Conservation (phyloP, 2,329 filamentous ascomycete genomes). For the Mariannaea sp. region DNA sequence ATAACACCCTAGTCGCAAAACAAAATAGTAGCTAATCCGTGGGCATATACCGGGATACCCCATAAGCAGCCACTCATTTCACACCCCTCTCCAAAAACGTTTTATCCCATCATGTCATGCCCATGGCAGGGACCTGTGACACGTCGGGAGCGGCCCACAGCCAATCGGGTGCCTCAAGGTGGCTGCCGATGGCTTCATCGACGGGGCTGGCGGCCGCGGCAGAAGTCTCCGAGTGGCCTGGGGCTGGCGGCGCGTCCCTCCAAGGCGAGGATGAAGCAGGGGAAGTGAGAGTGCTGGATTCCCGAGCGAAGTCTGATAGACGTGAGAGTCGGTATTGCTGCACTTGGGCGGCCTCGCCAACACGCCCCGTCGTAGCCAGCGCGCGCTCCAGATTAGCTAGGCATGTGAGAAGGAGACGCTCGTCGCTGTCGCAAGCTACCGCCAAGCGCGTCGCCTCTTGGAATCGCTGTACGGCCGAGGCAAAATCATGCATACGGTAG, state of each 20-base stretch:
- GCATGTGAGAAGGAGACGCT: constrained; percentile 41
- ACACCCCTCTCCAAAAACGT: not conserved
- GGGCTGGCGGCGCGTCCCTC: not conserved
- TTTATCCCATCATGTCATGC: constrained; percentile 24
- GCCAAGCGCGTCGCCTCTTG: constrained; percentile 39
- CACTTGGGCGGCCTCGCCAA: constrained; percentile 36
- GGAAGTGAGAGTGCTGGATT: constrained; percentile 35
- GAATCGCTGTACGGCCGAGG: constrained; percentile 39
- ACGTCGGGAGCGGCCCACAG: constrained; percentile 25
- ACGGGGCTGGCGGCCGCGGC: constrained; percentile 22
- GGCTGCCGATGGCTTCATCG: constrained; percentile 23
- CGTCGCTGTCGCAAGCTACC: constrained; percentile 37
- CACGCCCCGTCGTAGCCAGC: constrained; percentile 31
- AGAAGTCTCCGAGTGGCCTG: constrained; percentile 25
- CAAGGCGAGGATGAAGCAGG: constrained; percentile 6
- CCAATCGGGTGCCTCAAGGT: constrained; percentile 32
- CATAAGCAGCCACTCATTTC: constrained; percentile 18
- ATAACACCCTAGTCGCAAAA: constrained; percentile 7
- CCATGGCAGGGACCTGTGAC: constrained; percentile 19
- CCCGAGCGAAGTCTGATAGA: constrained; percentile 38
- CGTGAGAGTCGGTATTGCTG: constrained; percentile 38
- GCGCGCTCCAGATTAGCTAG: constrained; percentile 43
- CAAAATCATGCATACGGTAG: constrained; percentile 36
- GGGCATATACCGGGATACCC: constrained; percentile 1
- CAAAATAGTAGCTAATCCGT: constrained; percentile 4